Evolutionary conservation across 1,284 basidiomycete species (phyloP).

Genomic region (Rhodotorula sp.): DNA sequence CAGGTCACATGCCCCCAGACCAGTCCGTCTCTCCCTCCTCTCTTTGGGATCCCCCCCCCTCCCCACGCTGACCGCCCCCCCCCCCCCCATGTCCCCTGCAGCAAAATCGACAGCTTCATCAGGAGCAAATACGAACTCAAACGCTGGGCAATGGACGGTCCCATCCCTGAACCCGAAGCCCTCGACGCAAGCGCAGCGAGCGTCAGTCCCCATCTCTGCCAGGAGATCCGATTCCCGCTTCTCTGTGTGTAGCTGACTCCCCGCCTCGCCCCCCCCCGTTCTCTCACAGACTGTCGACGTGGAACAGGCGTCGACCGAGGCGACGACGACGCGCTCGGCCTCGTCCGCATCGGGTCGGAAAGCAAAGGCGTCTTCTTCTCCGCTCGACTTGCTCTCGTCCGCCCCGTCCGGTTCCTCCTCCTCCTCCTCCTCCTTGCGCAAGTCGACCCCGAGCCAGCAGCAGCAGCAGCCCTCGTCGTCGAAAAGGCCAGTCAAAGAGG

Average conservation of each 20-base stretch:
- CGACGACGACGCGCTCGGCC: not conserved
- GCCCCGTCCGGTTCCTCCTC: not conserved
- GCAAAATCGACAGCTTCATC: constrained; percentile 98
- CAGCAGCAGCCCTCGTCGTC: constrained; percentile 19
- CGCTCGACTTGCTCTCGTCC: constrained; percentile 7
- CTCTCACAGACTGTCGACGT: no score
- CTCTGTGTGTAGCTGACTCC: no score
- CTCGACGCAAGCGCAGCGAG: constrained; percentile 59
- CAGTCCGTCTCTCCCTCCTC: constrained; percentile 63
- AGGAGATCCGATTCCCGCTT: not conserved
- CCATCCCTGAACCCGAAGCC: constrained; percentile 78
- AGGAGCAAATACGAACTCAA: constrained; percentile 93
- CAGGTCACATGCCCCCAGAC: constrained; percentile 88
- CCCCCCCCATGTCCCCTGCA: constrained; percentile 52
- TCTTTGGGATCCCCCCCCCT: no score
- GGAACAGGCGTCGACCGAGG: not conserved
- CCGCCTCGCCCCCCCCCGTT: not conserved
- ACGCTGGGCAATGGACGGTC: constrained; percentile 88
- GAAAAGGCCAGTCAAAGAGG: constrained; percentile 46
- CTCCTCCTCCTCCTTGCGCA: constrained; percentile 5
- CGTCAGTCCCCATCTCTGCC: not conserved
- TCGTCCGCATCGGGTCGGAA: not conserved
- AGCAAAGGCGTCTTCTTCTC: not conserved
- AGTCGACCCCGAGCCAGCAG: constrained; percentile 17
- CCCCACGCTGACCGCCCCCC: constrained; percentile 1